Conservation (phyloP, 1,284 basidiomycete species). For the Moesziomyces parantarcticus region DNA sequence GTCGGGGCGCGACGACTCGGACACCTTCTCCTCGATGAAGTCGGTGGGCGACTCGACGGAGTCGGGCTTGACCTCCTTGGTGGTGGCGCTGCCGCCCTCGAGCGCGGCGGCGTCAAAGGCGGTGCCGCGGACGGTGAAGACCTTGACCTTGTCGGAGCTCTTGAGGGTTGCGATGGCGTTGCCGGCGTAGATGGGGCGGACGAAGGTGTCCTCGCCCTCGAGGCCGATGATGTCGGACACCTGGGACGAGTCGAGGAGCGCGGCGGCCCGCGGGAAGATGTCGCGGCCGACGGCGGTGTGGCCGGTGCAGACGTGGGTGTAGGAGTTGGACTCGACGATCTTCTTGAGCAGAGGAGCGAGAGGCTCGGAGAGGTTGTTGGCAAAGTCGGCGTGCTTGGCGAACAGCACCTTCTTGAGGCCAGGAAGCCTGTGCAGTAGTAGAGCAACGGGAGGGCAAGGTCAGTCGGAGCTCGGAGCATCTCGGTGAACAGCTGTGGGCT, state of each 20-base stretch:
- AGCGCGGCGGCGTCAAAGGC: slow-evolving; percentile 79
- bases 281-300: slow-evolving; percentile 81
- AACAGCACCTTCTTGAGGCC: slow-evolving; percentile 71
- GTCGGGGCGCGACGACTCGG: slow-evolving; percentile 92
- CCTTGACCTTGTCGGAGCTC: slow-evolving; percentile 83
- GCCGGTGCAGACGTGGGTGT: slow-evolving; percentile 88
- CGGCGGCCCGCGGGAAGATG: slow-evolving; percentile 85
- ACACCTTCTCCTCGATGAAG: slow-evolving; percentile 85
- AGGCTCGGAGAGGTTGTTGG: slow-evolving; percentile 65
- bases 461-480: neutral
- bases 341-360: slow-evolving; percentile 72
- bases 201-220: slow-evolving; percentile 81
- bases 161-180: slow-evolving; percentile 95
- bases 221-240: slow-evolving; percentile 93
- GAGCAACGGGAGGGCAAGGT: slow-evolving; percentile 2
- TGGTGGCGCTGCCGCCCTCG: slow-evolving; percentile 72
- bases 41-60: slow-evolving; percentile 73
- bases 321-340: slow-evolving; percentile 70
- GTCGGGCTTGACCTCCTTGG: slow-evolving; percentile 77
- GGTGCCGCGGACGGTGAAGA: slow-evolving; percentile 95
- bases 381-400: slow-evolving; percentile 71
- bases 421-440: slow-evolving; percentile 69
- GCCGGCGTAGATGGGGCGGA: slow-evolving; percentile 96
- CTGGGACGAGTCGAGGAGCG: slow-evolving; percentile 76
- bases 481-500: no score